phyloP scores from a whole-genome alignment of 257 asterid species.

The Solanum appendiculatum region DNA sequence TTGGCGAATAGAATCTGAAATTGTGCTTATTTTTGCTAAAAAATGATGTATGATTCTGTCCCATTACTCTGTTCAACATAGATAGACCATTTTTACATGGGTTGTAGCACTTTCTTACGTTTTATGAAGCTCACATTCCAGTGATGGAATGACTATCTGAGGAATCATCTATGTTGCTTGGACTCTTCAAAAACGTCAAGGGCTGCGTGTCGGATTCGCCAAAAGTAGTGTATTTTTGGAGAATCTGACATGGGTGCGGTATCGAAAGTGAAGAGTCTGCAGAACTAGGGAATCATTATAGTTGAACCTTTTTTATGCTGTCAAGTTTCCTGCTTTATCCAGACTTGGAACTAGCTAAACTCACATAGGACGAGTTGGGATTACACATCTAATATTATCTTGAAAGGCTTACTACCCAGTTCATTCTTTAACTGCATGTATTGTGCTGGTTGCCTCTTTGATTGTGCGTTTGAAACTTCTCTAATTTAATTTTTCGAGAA shows the following conservation, averaged over 20 bases:
- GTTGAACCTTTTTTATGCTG: neutral
- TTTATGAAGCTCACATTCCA: neutral
- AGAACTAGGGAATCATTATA: neutral
- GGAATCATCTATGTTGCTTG: too few relatives aligned
- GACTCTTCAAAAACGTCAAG: too few relatives aligned
- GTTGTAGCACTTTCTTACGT: neutral
- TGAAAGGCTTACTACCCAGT: neutral
- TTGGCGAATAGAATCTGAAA: neutral
- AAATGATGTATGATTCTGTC: neutral
- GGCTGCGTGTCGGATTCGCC: too few relatives aligned
- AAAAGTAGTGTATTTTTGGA: too few relatives aligned
- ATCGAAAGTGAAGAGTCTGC: too few relatives aligned
- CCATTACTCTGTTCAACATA: neutral
- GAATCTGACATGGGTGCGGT: too few relatives aligned
- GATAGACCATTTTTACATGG: neutral
- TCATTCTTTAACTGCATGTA: neutral
- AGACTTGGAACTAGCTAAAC: neutral
- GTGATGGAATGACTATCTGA: neutral
- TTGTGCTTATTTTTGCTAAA: neutral
- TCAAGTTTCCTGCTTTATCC: neutral
- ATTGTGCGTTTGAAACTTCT: neutral
- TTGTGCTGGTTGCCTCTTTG: neutral
- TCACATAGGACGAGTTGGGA: neutral
- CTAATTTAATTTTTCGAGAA: neutral
- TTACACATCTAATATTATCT: neutral